Base-by-base conservation (phyloP, 192 early-diverging fungal species). In the Rhizophagus prolifer region DNA sequence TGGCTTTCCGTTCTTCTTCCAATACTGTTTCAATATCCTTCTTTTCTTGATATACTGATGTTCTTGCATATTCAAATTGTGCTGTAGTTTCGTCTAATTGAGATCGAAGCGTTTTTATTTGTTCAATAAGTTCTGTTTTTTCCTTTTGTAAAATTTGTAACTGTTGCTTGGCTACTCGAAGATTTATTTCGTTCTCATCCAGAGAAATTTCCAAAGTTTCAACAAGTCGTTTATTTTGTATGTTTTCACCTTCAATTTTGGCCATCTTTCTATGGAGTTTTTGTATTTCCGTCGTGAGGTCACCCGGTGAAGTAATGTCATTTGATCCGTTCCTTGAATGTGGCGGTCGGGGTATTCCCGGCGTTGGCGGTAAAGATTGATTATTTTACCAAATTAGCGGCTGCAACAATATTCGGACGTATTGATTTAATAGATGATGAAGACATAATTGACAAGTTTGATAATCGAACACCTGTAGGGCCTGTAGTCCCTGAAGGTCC, bases 1-100 rank as follows among this genome's bases (percentile, higher is more conserved):
- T 85, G 36, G 82, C 81, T 60, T 62, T 72, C 34, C 83, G 76
- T 70, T 89, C 86, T 44, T 75, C 70, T 60, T 89, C 86, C 23
- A 86, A 54, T 10, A 73, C 46, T 1, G 70, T 34, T 76, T 89
- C 83, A 6, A 89, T 70, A 8, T 47, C 68, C 13, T 70, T 79
- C 5, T 82, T 79, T 54, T 85, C 84, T 72, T 84, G 76, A 8
- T 83, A 63, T 16, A 74, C 50, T 31, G 76, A 59, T 13, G 76
- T 64, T 26, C 64, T 69, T 13, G 74, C 58, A 5, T 28, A 14
- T 59, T 82, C 46, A 30, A 79, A 73, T 74, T 86, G 63, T 23
- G 28, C 61, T 61, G 63, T 82, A 34, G 82, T 75, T 26, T 81
- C 77, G 4, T 65, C 73, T 41, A 86, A 65, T 63, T 87, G 83